Percentiles rank a stretch among this genome's conserved stretches.
Evolutionary conservation across 805 yeast species (phyloP).

Genomic region (Hanseniaspora meyeri): DNA sequence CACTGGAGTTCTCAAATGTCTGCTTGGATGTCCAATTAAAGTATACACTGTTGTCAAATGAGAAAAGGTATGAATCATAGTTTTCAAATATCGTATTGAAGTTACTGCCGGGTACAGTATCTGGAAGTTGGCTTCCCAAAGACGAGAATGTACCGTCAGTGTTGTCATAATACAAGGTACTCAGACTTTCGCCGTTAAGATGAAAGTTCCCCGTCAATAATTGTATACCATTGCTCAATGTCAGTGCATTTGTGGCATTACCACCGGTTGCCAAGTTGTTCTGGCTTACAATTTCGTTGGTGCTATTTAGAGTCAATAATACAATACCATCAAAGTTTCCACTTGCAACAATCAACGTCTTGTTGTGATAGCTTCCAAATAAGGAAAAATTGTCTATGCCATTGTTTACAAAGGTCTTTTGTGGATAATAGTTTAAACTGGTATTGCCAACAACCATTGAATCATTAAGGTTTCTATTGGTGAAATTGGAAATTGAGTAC

Average conservation of each 20-base stretch:
- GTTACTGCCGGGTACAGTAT: slow-evolving; percentile 16
- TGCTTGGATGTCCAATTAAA: slow-evolving; percentile 24
- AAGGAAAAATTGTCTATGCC: slow-evolving; percentile 31
- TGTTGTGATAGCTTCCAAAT: slow-evolving; percentile 25
- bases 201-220: slow-evolving; percentile 19
- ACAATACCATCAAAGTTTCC: slow-evolving; percentile 32
- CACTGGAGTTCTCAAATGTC: slow-evolving; percentile 19
- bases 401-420: slow-evolving; percentile 23
- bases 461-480: slow-evolving; percentile 27
- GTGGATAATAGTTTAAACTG: slow-evolving; percentile 32
- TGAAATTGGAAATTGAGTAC: slow-evolving; percentile 59
- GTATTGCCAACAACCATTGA: slow-evolving; percentile 36
- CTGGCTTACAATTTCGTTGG: slow-evolving; percentile 16
- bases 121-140: slow-evolving; percentile 6
- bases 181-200: slow-evolving; percentile 14
- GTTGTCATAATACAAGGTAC: slow-evolving; percentile 20
- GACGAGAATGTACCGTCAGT: slow-evolving; percentile 17
- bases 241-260: slow-evolving; percentile 26
- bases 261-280: slow-evolving; percentile 17
- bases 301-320: slow-evolving; percentile 22
- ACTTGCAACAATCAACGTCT: slow-evolving; percentile 38
- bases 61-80: slow-evolving; percentile 12
- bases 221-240: slow-evolving; percentile 25
- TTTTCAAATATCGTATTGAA: slow-evolving; percentile 16
- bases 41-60: slow-evolving; percentile 21